phyloP scores from a whole-genome alignment of 805 yeast species.

The Zygosaccharomyces lentus region DNA sequence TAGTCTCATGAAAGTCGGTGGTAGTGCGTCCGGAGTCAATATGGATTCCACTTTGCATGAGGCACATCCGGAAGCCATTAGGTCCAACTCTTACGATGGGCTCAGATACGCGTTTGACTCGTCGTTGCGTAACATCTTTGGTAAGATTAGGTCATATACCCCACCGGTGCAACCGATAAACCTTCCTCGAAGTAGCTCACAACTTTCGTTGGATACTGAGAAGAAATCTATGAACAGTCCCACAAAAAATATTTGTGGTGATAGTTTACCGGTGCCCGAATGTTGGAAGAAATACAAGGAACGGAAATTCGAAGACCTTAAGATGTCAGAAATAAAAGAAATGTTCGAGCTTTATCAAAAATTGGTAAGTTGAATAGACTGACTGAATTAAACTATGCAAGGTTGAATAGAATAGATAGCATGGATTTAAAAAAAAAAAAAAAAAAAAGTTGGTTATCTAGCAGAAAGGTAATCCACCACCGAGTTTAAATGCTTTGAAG shows the following conservation, averaged over 20 bases:
- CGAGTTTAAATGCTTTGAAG: conserved; percentile 11
- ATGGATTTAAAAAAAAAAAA: neutral
- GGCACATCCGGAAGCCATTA: conserved; percentile 16
- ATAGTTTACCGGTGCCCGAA: conserved; percentile 8
- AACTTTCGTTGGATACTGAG: conserved; percentile 16
- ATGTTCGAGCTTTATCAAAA: conserved; percentile 32
- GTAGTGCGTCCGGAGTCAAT: neutral
- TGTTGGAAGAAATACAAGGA: conserved; percentile 25
- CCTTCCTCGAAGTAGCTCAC: conserved; percentile 18
- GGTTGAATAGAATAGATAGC: neutral
- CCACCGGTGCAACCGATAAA: conserved; percentile 25
- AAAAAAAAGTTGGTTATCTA: conserved; percentile 4
- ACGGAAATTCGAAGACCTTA: conserved; percentile 31
- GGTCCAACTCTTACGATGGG: conserved; percentile 29
- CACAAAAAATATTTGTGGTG: neutral
- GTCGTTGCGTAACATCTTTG: conserved; percentile 30
- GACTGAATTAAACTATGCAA: conserved; percentile 1
- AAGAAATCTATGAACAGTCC: conserved; percentile 4
- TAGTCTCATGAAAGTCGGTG: neutral
- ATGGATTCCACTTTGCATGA: conserved; percentile 4
- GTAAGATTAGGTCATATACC: conserved; percentile 31
- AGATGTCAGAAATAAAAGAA: conserved; percentile 25
- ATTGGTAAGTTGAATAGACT: conserved; percentile 10
- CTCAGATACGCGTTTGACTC: conserved; percentile 29
- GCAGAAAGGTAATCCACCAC: conserved; percentile 16